Evolutionary conservation across 2,329 filamentous ascomycete genomes (phyloP), one percentile per base, ranked within the genome.

Genomic region (Colletotrichum sp.): DNA sequence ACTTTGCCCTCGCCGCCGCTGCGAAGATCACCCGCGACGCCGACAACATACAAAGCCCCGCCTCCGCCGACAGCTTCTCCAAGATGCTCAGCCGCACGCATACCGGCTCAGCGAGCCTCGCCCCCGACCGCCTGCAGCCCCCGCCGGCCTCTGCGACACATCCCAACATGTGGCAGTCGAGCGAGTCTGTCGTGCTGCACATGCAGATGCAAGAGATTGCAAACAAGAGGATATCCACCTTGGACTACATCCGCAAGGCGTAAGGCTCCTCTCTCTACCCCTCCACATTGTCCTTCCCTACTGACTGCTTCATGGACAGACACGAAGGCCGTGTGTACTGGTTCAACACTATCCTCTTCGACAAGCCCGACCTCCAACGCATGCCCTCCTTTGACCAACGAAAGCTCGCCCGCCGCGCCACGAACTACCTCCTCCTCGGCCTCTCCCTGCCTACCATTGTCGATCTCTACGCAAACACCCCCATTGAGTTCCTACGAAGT

Each of bases 281-380:
- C n/a, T 24, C 24, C 16, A 64, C 10, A 6, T 4, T 63, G n/a
- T 18, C 30, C 26, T 52, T n/a, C 8, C 38, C 9, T 28, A 21
- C 77, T 78, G n/a, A 78, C 65, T n/a, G 24, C 28, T 4, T 8
- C 18, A 60, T 26, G 8, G 70, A 67, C 82, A 98, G 95, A 32
- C 96, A 99, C 82, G 96, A 98, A 86, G 96, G 96, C 76, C 93
- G 95, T 74, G 93, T 98, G 57, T 99, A 98, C 87, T 99, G 97
- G 96, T 98, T 99, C 89, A 98, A 98, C 86, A 98, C 97, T 0
- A 92, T 98, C 76, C 94, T 98, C 82, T 98, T 98, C 85, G 95
- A 96, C 78, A 94, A 95, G 81, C 85, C 91, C 34, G 95, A 98
- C 84, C 90, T 99, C 38, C 88, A 91, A 67, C 93, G 93, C 81